Base-by-base conservation (phyloP, 306 rosid species). In the Corylus heterophylla region DNA sequence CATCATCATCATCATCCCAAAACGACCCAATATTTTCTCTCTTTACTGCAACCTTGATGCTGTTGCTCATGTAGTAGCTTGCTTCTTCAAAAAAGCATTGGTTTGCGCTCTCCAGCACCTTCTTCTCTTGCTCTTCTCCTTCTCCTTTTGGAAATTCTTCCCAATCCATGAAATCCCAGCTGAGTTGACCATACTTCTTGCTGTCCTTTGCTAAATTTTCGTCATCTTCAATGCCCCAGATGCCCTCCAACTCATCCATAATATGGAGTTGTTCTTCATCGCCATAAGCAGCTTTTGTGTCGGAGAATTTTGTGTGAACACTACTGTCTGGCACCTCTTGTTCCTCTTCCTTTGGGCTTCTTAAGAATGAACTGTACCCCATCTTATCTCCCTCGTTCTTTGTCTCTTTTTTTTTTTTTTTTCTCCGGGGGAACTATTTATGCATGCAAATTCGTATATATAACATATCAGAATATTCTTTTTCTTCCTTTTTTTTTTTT, bases 101-200 rank as follows among this genome's bases (percentile, higher is more conserved):
- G 55, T 25, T 74, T 54, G 58, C 39, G n/a, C 71, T 68, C 71
- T 22, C 68, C 56, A 61, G 31, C 48, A 61, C 62, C 12, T 82
- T 74, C 17, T 80, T 54, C 74, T 86, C 80, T 7, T 75, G 80
- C 7, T 80, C 87, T 77, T 37, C 81, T 14, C 75, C 80, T 13
- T 76, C 85, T 31, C 63, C 83, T 20, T 78, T 20, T 0, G 55
- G 20, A 64, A 92, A 90, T 27, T 75, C 88, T 4, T 84, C 85
- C 93, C 88, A 79, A 73, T 89, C 88, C 92, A 82, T 88, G 82
- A 90, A 87, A 64, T 89, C 89, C 96, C 97, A 92, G 8, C 73
- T 85, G 42, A 88, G 82, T 18, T 83, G 78, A 39, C 81, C 76
- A 54, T 51, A 51, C 3, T 71, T 77, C 20, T 50, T 29, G 37